Evolutionary conservation across 177 flowering plant species (phyloP).

Genomic region (Tripterygium wilfordii): DNA sequence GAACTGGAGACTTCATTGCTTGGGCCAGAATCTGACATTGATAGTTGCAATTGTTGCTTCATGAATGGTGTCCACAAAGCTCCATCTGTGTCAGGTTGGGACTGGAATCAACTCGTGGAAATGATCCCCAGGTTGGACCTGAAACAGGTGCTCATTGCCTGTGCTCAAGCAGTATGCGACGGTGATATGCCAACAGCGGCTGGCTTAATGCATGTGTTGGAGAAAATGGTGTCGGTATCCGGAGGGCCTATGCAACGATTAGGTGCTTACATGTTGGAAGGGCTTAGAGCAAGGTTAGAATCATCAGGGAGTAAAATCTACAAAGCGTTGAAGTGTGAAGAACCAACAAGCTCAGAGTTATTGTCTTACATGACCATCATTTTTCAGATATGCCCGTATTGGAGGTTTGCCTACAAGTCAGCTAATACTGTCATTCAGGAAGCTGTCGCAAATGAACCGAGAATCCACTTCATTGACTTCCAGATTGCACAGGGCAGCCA

Average conservation of each 20-base stretch:
- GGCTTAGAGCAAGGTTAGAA: conserved; percentile 51
- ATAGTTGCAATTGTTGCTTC: conserved; percentile 26
- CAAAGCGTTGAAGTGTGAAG: conserved; percentile 46
- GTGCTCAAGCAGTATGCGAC: conserved; percentile 42
- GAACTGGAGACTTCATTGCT: conserved; percentile 35
- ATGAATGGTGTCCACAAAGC: conserved; percentile 8
- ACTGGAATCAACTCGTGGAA: conserved; percentile 21
- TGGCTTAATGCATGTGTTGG: conserved; percentile 37
- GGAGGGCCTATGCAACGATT: conserved; percentile 61
- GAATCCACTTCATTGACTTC: conserved; percentile 63
- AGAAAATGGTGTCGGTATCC: conserved; percentile 49
- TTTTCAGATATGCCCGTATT: conserved; percentile 49
- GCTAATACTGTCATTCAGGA: conserved; percentile 49
- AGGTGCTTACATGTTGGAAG: conserved; percentile 69
- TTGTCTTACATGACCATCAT: conserved; percentile 57
- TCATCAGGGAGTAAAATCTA: conserved; percentile 52
- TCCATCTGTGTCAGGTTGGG: conserved; percentile 14
- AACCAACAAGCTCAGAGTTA: conserved; percentile 49
- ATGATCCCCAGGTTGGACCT: conserved; percentile 35
- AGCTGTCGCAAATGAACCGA: conserved; percentile 39
- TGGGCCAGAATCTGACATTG: conserved; percentile 42
- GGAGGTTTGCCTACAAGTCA: conserved; percentile 59
- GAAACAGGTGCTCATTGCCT: conserved; percentile 34
- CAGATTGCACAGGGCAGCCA: conserved; percentile 72
- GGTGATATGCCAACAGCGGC: conserved; percentile 22